A percentile compares a stretch with the other conserved stretches of the same genome.
phyloP scores from a whole-genome alignment of 2,329 filamentous ascomycete species.

The Alternaria gaisen region DNA sequence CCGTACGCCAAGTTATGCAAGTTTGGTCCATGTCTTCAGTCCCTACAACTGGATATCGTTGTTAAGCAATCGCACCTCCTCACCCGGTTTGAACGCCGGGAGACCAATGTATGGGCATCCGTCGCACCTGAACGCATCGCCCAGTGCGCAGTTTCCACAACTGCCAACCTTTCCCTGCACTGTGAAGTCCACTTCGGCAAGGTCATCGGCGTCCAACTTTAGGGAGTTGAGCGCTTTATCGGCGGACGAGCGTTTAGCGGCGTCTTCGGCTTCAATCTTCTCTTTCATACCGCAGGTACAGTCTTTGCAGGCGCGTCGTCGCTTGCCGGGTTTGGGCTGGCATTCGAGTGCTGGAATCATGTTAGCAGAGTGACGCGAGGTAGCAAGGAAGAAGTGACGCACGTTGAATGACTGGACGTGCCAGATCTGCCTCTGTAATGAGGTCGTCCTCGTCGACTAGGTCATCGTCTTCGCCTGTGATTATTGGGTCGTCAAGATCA shows the following conservation, averaged over 20 bases:
- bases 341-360: conserved; percentile 76
- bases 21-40: background rate
- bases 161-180: conserved; percentile 96
- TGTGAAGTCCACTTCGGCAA: conserved; percentile 94
- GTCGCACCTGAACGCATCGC: conserved; percentile 76
- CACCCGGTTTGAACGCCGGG: conserved; percentile 95
- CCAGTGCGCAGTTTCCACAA: conserved; percentile 92
- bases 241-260: conserved; percentile 69
- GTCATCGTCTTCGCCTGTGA: conserved; percentile 74
- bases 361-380: conserved; percentile 8
- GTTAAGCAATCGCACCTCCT: conserved; percentile 89
- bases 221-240: conserved; percentile 71
- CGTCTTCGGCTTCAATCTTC: conserved; percentile 85
- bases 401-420: conserved; percentile 81
- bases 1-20: conserved; percentile 8
- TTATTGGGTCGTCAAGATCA: conserved; percentile 65
- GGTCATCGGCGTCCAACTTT: conserved; percentile 77
- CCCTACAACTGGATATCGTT: conserved; percentile 80
- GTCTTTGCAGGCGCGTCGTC: conserved; percentile 95
- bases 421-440: conserved; percentile 84
- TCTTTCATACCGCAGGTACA: conserved; percentile 94
- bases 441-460: conserved; percentile 91
- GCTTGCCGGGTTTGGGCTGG: conserved; percentile 84
- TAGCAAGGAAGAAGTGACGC: conserved; percentile 53
- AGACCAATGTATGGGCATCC: conserved; percentile 87